Evolutionary conservation across 2,329 filamentous ascomycete species (phyloP), one percentile per base, ranked within the genome.

Genomic region (Didymella pomorum): DNA sequence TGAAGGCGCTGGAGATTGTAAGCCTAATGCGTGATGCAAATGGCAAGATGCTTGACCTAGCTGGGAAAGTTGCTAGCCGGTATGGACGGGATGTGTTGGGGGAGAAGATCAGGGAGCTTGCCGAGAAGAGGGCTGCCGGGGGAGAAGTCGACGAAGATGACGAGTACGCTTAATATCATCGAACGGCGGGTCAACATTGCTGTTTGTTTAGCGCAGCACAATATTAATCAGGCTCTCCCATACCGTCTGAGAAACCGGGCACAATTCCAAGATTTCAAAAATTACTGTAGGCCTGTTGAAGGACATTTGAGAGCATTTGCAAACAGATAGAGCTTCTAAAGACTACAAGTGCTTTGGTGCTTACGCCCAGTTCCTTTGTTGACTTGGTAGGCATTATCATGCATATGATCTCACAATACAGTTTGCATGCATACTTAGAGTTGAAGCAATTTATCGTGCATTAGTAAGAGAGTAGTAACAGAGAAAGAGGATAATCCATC

Each of bases 1-100:
- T 97, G 92, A 92, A 94, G 66, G 94, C 94, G 0, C 81, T 99
- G 33, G 96, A 99, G 79, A 85, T 98, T 70, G 95, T 96, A 28
- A 83, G 86, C 61, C 81, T 99, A 70, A 91, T 99, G 88, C 86
- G 85, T 43, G 93, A 98, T 79, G 83, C 87, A 44, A 90, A 87
- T 60, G 94, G 94, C 18, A 89, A 90, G 75, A 97, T 97, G 91
- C 78, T 97, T 57, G 93, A 97, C 75, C 91, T 94, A 4, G 95
- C 95, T 1, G 87, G 88, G 56, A 97, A 96, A 83, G 87, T 99
- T 48, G 95, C 95, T 9, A 87, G 90, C 73, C 83, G 94, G 67
- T 99, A 96, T 79, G 91, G 91, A 10, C 83, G 91, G 60, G 84
- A 85, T 39, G 85, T 97, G 25, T 78, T 99, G 67, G 89, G 89